A percentile compares a stretch with the other conserved stretches of the same genome.
phyloP scores from a whole-genome alignment of 257 asterid genomes.

The Paulownia fortunei region DNA sequence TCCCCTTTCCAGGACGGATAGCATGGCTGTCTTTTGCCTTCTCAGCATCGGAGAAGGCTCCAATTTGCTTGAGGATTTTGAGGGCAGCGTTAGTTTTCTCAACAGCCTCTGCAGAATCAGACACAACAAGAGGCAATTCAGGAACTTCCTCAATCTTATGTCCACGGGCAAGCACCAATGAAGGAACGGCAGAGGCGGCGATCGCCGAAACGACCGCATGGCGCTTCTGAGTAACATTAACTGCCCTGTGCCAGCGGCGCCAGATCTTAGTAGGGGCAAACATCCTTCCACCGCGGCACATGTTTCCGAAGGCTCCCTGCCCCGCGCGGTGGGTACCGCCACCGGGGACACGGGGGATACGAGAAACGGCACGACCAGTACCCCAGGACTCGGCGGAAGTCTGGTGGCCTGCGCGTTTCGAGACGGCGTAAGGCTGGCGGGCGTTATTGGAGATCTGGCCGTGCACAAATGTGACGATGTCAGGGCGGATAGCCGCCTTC shows the following conservation, averaged over 20 bases:
- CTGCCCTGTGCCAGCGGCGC: slow-evolving; percentile 75
- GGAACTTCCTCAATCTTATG: slow-evolving; percentile 76
- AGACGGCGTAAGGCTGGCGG: slow-evolving; percentile 61
- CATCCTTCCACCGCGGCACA: slow-evolving; percentile 96
- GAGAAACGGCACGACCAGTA: slow-evolving; percentile 90
- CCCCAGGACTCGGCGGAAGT: slow-evolving; percentile 97
- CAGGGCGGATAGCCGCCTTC: slow-evolving; percentile 66
- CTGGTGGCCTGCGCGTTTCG: slow-evolving; percentile 83
- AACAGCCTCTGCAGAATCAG: slow-evolving; percentile 66
- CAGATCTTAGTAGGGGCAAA: slow-evolving; percentile 87
- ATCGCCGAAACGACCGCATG: slow-evolving; percentile 79
- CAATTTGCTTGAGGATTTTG: slow-evolving; percentile 65
- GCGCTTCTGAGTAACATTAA: slow-evolving; percentile 75
- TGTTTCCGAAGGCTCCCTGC: slow-evolving; percentile 90
- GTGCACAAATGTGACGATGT: slow-evolving; percentile 33
- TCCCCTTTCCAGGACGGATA: slow-evolving; percentile 79
- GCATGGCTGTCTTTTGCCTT: slow-evolving; percentile 76
- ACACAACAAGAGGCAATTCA: slow-evolving; percentile 72
- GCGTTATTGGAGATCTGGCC: slow-evolving; percentile 44
- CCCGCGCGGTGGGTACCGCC: slow-evolving; percentile 97
- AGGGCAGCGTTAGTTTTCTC: slow-evolving; percentile 81
- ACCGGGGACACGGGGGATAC: slow-evolving; percentile 93
- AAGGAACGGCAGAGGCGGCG: slow-evolving; percentile 77
- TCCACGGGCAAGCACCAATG: slow-evolving; percentile 77
- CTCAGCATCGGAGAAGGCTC: slow-evolving; percentile 75